phyloP scores from a whole-genome alignment of 2,329 filamentous ascomycete genomes.

The Cylindrodendrum hubeiense region DNA sequence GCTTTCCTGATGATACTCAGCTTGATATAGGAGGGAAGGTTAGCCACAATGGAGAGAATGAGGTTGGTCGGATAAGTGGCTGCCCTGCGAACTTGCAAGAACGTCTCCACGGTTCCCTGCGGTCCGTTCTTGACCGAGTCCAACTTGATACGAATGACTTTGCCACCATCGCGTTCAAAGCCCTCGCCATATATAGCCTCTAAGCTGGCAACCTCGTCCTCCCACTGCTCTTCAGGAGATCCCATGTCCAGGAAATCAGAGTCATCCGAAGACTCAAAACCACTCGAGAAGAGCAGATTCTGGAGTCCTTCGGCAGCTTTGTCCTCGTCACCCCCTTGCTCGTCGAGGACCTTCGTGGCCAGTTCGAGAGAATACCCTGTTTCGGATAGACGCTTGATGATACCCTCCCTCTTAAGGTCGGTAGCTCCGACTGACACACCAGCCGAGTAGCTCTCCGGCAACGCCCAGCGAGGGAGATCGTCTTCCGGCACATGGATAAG shows the following conservation, averaged over 20 bases:
- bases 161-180: conserved; percentile 70
- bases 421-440: conserved; percentile 88
- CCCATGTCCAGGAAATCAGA: conserved; percentile 60
- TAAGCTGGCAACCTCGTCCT: conserved; percentile 85
- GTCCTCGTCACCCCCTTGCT: conserved; percentile 77
- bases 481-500: conserved; percentile 97
- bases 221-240: conserved; percentile 77
- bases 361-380: conserved; percentile 89
- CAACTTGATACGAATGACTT: conserved; percentile 78
- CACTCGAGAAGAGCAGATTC: conserved; percentile 52
- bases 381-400: conserved; percentile 83
- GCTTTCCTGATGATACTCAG: conserved; percentile 87
- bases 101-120: conserved; percentile 64
- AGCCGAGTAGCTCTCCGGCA: conserved; percentile 92
- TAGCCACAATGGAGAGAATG: conserved; percentile 77
- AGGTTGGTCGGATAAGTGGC: conserved; percentile 78
- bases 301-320: conserved; percentile 86
- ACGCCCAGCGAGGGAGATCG: conserved; percentile 90
- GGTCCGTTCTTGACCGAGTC: conserved; percentile 65
- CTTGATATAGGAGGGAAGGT: conserved; percentile 91
- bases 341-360: conserved; percentile 82
- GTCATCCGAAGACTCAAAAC: conserved; percentile 32
- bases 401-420: conserved; percentile 83
- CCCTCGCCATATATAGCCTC: conserved; percentile 87
- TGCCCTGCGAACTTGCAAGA: conserved; percentile 77